Percentiles rank a stretch among this genome's conserved stretches.
These are phyloP conservation scores for Beauveria pseudobassiana DNA, from an alignment of 2,329 filamentous ascomycete genomes.

Conservation along the genomic window DNA sequence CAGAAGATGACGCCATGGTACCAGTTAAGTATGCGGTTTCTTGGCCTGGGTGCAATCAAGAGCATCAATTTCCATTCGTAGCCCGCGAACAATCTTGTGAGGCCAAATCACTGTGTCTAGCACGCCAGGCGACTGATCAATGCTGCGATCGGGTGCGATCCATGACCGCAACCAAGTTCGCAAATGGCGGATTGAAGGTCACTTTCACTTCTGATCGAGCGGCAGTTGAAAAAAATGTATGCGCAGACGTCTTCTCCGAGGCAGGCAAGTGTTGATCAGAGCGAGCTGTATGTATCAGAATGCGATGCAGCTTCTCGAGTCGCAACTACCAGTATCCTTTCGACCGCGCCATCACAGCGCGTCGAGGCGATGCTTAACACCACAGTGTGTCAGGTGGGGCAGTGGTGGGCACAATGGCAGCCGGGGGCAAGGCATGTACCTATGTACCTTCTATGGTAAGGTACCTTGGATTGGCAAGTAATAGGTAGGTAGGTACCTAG, in stretches of 20 bases:
- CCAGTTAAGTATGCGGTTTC: not conserved
- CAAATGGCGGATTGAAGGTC: not conserved
- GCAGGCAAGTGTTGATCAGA: not conserved
- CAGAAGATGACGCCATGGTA: slow-evolving; percentile 5
- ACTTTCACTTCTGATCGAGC: not conserved
- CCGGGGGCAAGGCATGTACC: not conserved
- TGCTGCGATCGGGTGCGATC: not conserved
- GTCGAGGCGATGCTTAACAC: not conserved
- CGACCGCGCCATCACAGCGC: not conserved
- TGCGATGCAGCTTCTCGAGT: not conserved
- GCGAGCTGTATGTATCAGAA: not conserved
- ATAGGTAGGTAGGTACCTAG: no score
- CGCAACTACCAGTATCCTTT: not conserved
- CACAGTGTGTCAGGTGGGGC: slow-evolving; percentile 3
- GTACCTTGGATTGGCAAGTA: no score
- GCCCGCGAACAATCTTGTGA: not conserved
- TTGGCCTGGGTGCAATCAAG: not conserved
- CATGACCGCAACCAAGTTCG: slow-evolving; percentile 2
- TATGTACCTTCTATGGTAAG: not conserved
- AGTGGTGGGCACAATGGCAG: not conserved
- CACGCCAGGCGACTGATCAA: slow-evolving; percentile 2
- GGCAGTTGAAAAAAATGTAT: not conserved
- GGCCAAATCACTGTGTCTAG: not conserved
- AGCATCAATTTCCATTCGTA: not conserved
- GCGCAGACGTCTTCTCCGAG: not conserved